Conservation (phyloP, 176 grass and related monocot species). For the Oryza coarctata region DNA sequence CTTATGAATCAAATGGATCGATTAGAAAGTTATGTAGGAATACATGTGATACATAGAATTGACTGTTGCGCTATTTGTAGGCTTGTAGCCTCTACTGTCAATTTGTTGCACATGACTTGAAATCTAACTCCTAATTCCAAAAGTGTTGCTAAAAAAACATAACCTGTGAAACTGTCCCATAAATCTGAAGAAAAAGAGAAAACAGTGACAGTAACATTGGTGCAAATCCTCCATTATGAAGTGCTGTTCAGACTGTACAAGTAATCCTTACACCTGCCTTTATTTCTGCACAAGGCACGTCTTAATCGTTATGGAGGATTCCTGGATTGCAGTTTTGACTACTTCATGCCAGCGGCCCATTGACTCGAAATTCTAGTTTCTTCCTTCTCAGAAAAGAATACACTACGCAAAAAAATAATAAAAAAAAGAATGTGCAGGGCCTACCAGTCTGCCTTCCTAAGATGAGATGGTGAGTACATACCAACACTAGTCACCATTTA, state of each 20-base stretch:
- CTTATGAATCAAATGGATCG: too few species aligned
- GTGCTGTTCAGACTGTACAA: neutral
- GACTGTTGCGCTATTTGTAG: neutral
- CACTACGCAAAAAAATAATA: neutral
- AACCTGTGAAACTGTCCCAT: neutral
- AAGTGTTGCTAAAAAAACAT: neutral
- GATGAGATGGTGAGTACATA: slow-evolving; percentile 2
- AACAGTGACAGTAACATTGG: neutral
- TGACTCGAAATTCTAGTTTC: neutral
- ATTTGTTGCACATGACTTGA: neutral
- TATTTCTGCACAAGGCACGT: neutral
- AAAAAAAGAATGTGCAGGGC: neutral
- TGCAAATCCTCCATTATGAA: neutral
- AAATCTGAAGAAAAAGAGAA: neutral
- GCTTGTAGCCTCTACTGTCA: neutral
- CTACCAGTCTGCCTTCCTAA: neutral
- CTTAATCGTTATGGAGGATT: neutral
- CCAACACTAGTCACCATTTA: neutral
- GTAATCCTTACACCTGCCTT: slow-evolving; percentile 9
- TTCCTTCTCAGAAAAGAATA: neutral
- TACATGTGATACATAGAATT: neutral
- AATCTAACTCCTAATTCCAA: neutral
- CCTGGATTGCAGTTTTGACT: slow-evolving; percentile 23
- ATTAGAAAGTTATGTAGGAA: neutral
- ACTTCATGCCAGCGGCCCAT: neutral